A percentile compares a stretch with the other conserved stretches of the same genome.
phyloP scores from a whole-genome alignment of 2,329 filamentous ascomycete genomes.

The Gyromitra esculenta region DNA sequence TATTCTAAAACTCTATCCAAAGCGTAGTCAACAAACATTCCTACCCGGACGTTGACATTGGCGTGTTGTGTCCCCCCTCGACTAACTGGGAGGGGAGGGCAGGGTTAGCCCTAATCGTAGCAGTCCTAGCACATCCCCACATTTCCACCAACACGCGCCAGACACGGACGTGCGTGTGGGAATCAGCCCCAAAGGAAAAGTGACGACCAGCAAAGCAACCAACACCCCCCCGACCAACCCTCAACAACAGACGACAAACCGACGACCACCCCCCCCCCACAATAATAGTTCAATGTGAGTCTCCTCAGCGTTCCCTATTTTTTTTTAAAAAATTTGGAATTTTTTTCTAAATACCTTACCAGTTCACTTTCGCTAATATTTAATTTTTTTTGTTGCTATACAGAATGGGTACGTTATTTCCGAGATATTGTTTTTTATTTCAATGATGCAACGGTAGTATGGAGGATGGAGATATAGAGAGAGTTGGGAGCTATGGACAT shows the following conservation, averaged over 20 bases:
- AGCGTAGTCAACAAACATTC: too few relatives aligned
- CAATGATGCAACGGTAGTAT: conserved; percentile 25
- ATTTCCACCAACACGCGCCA: conserved; percentile 38
- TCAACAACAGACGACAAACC: conserved; percentile 51
- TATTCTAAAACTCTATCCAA: background rate
- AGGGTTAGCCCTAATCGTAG: conserved; percentile 50
- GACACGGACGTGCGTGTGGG: conserved; percentile 31
- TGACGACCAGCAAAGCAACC: conserved; percentile 50
- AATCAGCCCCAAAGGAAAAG: conserved; percentile 46
- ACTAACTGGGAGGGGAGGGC: background rate
- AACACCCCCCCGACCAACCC: conserved; percentile 32
- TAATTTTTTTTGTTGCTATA: conserved; percentile 18
- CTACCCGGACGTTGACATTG: too few relatives aligned
- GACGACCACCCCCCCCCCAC: conserved; percentile 41
- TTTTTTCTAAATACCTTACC: conserved; percentile 9
- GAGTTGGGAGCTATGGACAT: conserved; percentile 8
- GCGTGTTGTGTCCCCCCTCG: background rate
- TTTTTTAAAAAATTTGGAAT: background rate
- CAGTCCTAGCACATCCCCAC: conserved; percentile 49
- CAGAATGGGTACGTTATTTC: conserved; percentile 49
- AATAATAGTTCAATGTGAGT: conserved; percentile 51
- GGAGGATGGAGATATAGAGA: conserved; percentile 19
- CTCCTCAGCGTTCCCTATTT: background rate
- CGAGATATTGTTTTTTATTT: conserved; percentile 13
- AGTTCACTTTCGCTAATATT: conserved; percentile 26